These are phyloP conservation scores for Nakaseomyces glabratus DNA, from an alignment of 1,139 yeast genomes.

Conservation along the genomic window DNA sequence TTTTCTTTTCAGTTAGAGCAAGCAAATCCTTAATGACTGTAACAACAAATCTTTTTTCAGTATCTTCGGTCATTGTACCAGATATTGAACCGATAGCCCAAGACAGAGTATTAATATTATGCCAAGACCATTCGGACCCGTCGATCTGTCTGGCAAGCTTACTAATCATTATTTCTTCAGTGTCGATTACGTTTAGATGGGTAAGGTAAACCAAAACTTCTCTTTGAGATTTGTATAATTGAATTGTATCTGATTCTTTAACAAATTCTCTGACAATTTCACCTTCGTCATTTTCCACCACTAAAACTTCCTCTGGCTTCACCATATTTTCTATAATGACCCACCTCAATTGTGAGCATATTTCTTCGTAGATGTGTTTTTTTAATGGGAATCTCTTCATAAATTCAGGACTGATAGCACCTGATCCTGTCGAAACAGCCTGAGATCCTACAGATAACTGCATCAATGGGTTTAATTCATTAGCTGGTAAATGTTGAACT, in stretches of 20 bases:
- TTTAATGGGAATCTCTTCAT: slow-evolving; percentile 72
- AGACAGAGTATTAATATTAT: slow-evolving; percentile 89
- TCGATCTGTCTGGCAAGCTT: slow-evolving; percentile 89
- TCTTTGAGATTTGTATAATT: slow-evolving; percentile 88
- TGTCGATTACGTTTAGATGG: slow-evolving; percentile 88
- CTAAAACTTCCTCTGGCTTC: slow-evolving; percentile 92
- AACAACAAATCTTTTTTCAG: slow-evolving; percentile 90
- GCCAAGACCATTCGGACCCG: slow-evolving; percentile 99
- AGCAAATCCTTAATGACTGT: slow-evolving; percentile 85
- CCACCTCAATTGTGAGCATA: slow-evolving; percentile 73
- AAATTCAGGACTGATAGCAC: slow-evolving; percentile 79
- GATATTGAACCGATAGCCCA: slow-evolving; percentile 99
- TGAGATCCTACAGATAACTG: slow-evolving; percentile 53
- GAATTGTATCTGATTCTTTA: slow-evolving; percentile 93
- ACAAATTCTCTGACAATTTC: slow-evolving; percentile 97
- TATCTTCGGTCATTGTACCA: slow-evolving; percentile 97
- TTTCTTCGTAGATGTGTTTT: slow-evolving; percentile 68
- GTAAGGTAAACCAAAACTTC: slow-evolving; percentile 92
- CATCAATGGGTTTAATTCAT: slow-evolving; percentile 55
- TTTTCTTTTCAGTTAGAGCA: slow-evolving; percentile 86
- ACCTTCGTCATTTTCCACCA: slow-evolving; percentile 97
- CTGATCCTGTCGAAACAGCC: slow-evolving; percentile 49
- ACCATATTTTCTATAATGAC: slow-evolving; percentile 97
- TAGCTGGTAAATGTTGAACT: slow-evolving; percentile 68
- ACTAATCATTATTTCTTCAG: slow-evolving; percentile 86